phyloP scores from a whole-genome alignment of 1,139 yeast species.

The Zygosaccharomyces pseudobailii region DNA sequence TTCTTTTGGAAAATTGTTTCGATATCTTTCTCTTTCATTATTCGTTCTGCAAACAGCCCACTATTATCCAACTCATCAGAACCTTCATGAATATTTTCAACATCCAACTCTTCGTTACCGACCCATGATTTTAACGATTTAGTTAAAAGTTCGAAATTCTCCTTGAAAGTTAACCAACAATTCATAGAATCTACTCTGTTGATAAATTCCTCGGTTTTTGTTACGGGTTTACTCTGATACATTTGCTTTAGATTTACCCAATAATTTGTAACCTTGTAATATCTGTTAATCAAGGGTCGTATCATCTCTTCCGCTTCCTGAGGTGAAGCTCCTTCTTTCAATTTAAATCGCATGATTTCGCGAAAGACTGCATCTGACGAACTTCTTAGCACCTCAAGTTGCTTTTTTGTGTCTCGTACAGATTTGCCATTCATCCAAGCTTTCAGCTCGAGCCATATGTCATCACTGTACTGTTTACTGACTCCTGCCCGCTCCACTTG shows the following conservation, averaged over 20 bases:
- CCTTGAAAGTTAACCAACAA: slow-evolving; percentile 79
- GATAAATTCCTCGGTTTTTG: slow-evolving; percentile 61
- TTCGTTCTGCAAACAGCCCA: slow-evolving; percentile 73
- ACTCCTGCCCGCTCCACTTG: slow-evolving; percentile 37
- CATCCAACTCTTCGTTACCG: slow-evolving; percentile 73
- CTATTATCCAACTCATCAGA: slow-evolving; percentile 51
- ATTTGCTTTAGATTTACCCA: slow-evolving; percentile 81
- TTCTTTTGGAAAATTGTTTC: slow-evolving; percentile 56
- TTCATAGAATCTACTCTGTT: slow-evolving; percentile 69
- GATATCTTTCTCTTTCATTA: slow-evolving; percentile 82
- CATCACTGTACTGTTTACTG: slow-evolving; percentile 63
- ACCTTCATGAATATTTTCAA: slow-evolving; percentile 6
- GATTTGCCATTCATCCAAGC: slow-evolving; percentile 82
- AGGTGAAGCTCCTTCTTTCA: slow-evolving; percentile 16
- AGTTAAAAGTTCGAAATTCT: slow-evolving; percentile 58
- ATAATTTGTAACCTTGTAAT: slow-evolving; percentile 64
- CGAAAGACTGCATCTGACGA: slow-evolving; percentile 70
- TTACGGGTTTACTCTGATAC: slow-evolving; percentile 71
- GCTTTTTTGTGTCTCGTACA: slow-evolving; percentile 70
- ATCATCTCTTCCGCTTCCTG: slow-evolving; percentile 22
- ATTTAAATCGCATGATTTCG: slow-evolving; percentile 48
- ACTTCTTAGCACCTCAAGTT: slow-evolving; percentile 67
- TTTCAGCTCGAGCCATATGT: slow-evolving; percentile 65
- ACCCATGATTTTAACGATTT: slow-evolving; percentile 59
- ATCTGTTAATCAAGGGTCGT: slow-evolving; percentile 47